Conservation (phyloP, 176 grass and related monocot species). For the Eleusine coracana region DNA sequence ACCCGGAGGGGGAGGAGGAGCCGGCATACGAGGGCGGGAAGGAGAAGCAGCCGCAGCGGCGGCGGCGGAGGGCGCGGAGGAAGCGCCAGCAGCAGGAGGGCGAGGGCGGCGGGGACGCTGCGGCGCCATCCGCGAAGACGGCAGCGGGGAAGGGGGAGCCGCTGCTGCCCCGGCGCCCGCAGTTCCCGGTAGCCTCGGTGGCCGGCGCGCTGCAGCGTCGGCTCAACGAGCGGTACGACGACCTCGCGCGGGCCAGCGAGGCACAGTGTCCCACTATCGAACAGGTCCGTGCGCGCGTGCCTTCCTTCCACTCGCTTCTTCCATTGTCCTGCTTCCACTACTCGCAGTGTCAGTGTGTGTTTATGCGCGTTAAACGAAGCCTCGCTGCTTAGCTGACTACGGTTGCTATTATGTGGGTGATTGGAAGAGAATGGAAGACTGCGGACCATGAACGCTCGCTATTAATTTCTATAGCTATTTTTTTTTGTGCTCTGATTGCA, state of each 20-base stretch:
- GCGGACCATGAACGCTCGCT: background rate
- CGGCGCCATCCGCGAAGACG: background rate
- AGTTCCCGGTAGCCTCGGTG: slow-evolving; percentile 75
- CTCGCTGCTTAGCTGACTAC: background rate
- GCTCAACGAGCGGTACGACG: slow-evolving; percentile 80
- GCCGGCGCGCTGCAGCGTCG: slow-evolving; percentile 67
- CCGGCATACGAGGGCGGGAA: background rate
- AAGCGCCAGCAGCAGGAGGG: slow-evolving; percentile 36
- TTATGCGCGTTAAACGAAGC: background rate
- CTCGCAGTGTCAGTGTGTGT: background rate
- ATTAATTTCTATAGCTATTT: background rate
- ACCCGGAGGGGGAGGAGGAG: background rate
- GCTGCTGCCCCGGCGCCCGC: slow-evolving; percentile 36
- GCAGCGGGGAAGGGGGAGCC: background rate
- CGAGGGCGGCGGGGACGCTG: background rate
- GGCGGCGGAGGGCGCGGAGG: slow-evolving; percentile 54
- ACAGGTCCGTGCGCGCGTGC: slow-evolving; percentile 50
- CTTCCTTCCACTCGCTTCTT: background rate
- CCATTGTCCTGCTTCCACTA: background rate
- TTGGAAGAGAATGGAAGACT: background rate
- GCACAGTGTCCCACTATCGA: slow-evolving; percentile 57
- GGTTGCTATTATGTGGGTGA: background rate
- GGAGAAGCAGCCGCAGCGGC: slow-evolving; percentile 32
- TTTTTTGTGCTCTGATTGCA: background rate
- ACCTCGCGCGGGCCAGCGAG: slow-evolving; percentile 74